Conservation (phyloP, 2,329 filamentous ascomycete species). For the Venturia asperata region DNA sequence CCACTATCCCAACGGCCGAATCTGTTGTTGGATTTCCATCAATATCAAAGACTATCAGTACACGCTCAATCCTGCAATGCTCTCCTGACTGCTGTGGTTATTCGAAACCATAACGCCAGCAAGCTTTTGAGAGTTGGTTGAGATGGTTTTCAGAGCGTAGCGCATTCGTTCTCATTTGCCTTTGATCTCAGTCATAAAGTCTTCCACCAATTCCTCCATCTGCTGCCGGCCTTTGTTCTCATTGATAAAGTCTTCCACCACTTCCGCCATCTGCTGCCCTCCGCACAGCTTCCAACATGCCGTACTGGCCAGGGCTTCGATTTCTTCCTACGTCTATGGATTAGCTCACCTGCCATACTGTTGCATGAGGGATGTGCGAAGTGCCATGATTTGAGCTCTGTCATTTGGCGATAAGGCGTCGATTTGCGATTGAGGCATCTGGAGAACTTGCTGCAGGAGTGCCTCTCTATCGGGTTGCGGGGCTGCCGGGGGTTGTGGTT, state of each 20-base stretch:
- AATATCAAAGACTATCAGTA: not conserved
- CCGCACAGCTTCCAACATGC: no score
- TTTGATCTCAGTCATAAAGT: no score
- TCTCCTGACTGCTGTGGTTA: not conserved
- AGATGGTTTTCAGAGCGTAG: no score
- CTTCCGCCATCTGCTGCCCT: no score
- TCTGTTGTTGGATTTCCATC: not conserved
- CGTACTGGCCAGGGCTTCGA: no score
- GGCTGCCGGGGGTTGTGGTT: slow-evolving; percentile 30
- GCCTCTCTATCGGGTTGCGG: slow-evolving; percentile 56
- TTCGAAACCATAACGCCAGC: no score
- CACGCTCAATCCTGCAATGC: not conserved
- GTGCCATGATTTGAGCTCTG: slow-evolving; percentile 68
- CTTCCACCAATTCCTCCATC: no score
- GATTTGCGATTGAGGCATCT: slow-evolving; percentile 71
- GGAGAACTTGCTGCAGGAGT: slow-evolving; percentile 73
- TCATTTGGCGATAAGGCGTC: slow-evolving; percentile 69
- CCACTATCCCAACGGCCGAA: not conserved
- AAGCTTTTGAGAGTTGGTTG: not conserved
- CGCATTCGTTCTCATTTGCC: no score
- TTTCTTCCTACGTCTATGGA: not conserved
- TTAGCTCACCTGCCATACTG: slow-evolving; percentile 5
- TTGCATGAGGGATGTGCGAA: slow-evolving; percentile 41
- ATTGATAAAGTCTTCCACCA: no score
- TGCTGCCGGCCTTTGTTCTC: no score